Conservation (phyloP, 2,329 filamentous ascomycete genomes). For the Hyphodiscus sp. region DNA sequence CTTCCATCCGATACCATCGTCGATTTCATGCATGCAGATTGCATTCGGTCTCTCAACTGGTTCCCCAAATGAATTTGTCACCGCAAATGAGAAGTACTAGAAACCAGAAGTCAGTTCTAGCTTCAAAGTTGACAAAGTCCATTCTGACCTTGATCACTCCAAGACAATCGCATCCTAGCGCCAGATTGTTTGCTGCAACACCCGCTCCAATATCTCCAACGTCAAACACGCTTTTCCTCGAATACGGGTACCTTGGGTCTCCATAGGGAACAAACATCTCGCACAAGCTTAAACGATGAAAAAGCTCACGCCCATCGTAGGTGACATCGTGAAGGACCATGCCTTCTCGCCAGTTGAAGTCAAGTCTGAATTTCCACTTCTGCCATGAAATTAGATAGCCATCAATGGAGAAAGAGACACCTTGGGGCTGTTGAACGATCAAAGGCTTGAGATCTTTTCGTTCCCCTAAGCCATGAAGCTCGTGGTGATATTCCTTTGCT, state of each 20-base stretch:
- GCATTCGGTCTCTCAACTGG: constrained; percentile 51
- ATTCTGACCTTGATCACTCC: constrained; percentile 55
- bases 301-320: constrained; percentile 51
- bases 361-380: constrained; percentile 56
- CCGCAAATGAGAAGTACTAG: constrained; percentile 50
- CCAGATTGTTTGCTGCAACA: constrained; percentile 61
- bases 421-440: constrained; percentile 56
- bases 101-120: constrained; percentile 64
- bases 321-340: constrained; percentile 54
- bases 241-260: background rate
- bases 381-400: constrained; percentile 42
- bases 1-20: constrained; percentile 64
- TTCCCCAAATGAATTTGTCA: constrained; percentile 47
- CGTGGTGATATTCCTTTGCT: constrained; percentile 33
- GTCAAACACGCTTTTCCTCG: constrained; percentile 48
- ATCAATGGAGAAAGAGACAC: constrained; percentile 50
- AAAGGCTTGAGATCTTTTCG: constrained; percentile 49
- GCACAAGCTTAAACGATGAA: constrained; percentile 51
- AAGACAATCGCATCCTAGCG: constrained; percentile 48
- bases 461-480: constrained; percentile 34
- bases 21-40: constrained; percentile 61
- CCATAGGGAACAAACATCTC: constrained; percentile 42
- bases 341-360: constrained; percentile 55
- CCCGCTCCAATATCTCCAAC: constrained; percentile 37
- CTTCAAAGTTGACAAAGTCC: constrained; percentile 58